Evolutionary conservation across 2,329 filamentous ascomycete species (phyloP).

Genomic region (Ascochyta koolunga): DNA sequence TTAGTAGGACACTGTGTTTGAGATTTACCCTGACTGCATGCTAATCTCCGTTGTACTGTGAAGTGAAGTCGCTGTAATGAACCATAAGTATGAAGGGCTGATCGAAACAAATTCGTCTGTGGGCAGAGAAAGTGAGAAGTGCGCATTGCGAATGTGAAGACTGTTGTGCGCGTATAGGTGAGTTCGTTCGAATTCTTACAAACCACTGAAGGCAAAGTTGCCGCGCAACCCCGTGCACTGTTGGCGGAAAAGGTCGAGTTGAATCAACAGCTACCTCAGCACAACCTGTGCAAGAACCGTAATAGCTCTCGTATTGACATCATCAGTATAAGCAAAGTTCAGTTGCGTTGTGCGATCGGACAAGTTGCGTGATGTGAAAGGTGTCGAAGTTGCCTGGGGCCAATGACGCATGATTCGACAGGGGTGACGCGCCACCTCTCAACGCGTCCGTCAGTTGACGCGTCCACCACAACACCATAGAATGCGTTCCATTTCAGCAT

Average conservation of each 20-base stretch:
- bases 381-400: neutral
- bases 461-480: constrained; percentile 2
- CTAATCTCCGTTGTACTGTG: neutral
- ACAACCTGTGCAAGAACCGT: neutral
- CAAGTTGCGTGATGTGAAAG: neutral
- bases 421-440: constrained; percentile 5
- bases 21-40: neutral
- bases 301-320: neutral
- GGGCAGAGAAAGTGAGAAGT: neutral
- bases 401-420: constrained; percentile 3
- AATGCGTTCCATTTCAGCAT: constrained; percentile 21
- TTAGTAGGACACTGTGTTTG: constrained; percentile 4
- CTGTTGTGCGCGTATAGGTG: neutral
- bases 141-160: neutral
- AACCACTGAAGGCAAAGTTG: neutral
- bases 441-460: constrained; percentile 13
- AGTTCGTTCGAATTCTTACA: neutral
- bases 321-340: neutral
- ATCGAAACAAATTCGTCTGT: neutral
- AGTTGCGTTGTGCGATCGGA: neutral
- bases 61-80: neutral
- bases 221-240: constrained; percentile 1
- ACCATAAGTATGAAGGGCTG: neutral
- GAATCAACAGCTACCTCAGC: neutral
- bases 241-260: too few species aligned